Percentiles rank a stretch among this genome's conserved stretches.
phyloP scores from a whole-genome alignment of 345 rosid genomes.

The Carallia brachiata region DNA sequence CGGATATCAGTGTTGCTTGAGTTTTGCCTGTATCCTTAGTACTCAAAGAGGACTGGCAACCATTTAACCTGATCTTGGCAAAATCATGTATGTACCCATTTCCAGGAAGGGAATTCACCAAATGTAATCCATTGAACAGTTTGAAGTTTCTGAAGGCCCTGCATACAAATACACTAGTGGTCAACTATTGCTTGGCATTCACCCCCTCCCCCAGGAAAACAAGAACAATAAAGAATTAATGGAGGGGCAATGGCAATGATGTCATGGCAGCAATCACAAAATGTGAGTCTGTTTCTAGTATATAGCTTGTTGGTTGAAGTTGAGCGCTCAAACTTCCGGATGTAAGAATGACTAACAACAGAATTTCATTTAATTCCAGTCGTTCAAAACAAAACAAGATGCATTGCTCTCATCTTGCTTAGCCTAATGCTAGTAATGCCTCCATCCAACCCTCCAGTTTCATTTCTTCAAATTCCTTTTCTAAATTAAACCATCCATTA shows the following conservation, averaged over 20 bases:
- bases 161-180: conserved; percentile 13
- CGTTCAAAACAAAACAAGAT: not conserved
- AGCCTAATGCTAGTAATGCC: not conserved
- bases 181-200: conserved; percentile 13
- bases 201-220: not conserved
- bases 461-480: not conserved
- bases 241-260: not conserved
- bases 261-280: not conserved
- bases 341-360: not conserved
- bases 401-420: no score
- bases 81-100: conserved; percentile 31
- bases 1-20: conserved; percentile 56
- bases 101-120: conserved; percentile 20
- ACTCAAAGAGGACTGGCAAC: conserved; percentile 31
- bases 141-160: conserved; percentile 44
- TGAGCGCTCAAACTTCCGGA: no score
- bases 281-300: not conserved
- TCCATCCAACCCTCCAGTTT: no score
- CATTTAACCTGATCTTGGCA: conserved; percentile 21
- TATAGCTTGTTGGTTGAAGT: no score
- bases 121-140: conserved; percentile 40
- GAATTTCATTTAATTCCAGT: not conserved
- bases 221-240: not conserved
- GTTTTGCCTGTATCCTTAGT: conserved; percentile 35
- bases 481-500: not conserved